Conservation (phyloP, 257 asterid genomes). For the Solanum sitiens region DNA sequence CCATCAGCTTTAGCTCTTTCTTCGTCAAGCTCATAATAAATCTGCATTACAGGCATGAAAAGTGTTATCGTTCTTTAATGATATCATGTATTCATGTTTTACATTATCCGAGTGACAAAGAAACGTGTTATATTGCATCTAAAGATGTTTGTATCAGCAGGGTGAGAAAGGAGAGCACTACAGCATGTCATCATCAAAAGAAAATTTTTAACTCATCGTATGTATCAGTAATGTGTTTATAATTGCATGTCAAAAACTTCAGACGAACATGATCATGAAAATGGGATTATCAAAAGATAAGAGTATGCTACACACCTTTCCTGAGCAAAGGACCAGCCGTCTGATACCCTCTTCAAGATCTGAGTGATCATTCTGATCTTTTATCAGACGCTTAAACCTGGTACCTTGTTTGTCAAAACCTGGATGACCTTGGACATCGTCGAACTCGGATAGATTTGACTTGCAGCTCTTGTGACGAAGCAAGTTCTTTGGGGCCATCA, state of each 20-base stretch:
- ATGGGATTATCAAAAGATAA: background rate
- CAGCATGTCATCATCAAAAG: background rate
- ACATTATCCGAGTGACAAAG: background rate
- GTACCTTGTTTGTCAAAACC: slow-evolving; percentile 25
- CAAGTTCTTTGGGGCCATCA: slow-evolving; percentile 27
- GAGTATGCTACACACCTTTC: slow-evolving; percentile 10
- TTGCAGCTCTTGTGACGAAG: slow-evolving; percentile 23
- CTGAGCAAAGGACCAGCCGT: slow-evolving; percentile 24
- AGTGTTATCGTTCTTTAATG: background rate
- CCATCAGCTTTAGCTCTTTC: slow-evolving; percentile 9
- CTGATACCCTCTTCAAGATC: slow-evolving; percentile 18
- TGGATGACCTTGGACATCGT: slow-evolving; percentile 18
- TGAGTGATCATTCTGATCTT: slow-evolving; percentile 14
- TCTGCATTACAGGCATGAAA: background rate
- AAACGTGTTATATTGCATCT: background rate
- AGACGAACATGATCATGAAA: background rate
- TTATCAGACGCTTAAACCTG: slow-evolving; percentile 17
- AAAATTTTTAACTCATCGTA: background rate
- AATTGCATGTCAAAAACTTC: background rate
- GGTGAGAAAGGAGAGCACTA: background rate
- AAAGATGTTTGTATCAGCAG: background rate
- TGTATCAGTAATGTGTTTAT: background rate
- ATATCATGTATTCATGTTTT: background rate
- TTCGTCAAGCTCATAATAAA: slow-evolving; percentile 25
- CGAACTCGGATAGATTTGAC: slow-evolving; percentile 18